phyloP scores from a whole-genome alignment of 2,329 filamentous ascomycete genomes.

The Neophaeococcomyces mojaviensis region DNA sequence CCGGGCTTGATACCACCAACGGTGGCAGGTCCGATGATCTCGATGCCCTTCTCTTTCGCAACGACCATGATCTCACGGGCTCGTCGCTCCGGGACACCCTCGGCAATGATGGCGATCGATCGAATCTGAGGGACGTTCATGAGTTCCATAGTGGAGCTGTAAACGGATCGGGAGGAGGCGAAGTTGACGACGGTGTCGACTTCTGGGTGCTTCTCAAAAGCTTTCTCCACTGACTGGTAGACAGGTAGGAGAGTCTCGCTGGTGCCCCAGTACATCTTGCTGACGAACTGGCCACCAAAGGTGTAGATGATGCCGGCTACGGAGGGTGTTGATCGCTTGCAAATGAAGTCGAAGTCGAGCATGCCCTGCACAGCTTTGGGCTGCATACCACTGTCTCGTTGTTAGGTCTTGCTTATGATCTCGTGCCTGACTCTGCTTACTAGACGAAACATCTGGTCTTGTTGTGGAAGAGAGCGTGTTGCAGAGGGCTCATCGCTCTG shows the following conservation, averaged over 20 bases:
- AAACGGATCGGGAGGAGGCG: constrained; percentile 96
- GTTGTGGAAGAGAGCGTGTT: constrained; percentile 92
- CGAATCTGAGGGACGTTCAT: constrained; percentile 97
- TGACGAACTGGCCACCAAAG: constrained; percentile 99
- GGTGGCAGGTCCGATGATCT: constrained; percentile 96
- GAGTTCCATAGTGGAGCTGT: constrained; percentile 96
- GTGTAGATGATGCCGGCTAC: constrained; percentile 99
- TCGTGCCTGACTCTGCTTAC: constrained; percentile 43
- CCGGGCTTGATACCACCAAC: constrained; percentile 99
- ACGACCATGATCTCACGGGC: constrained; percentile 96
- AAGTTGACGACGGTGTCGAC: constrained; percentile 99
- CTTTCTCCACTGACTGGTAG: constrained; percentile 90
- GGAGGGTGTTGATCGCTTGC: constrained; percentile 93
- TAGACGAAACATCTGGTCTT: constrained; percentile 99
- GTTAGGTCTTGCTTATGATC: constrained; percentile 66
- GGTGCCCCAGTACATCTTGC: constrained; percentile 99
- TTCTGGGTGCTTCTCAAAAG: constrained; percentile 90
- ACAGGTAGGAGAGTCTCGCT: constrained; percentile 97
- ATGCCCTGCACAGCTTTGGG: constrained; percentile 85
- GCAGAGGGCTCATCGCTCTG: constrained; percentile 80
- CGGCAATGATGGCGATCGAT: constrained; percentile 98
- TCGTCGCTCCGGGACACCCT: constrained; percentile 96
- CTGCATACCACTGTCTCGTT: constrained; percentile 67
- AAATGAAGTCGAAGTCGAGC: constrained; percentile 99
- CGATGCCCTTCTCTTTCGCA: constrained; percentile 96